These are phyloP conservation scores for Lactarius vividus DNA, from an alignment of 768 basidiomycete genomes.

Conservation along the genomic window DNA sequence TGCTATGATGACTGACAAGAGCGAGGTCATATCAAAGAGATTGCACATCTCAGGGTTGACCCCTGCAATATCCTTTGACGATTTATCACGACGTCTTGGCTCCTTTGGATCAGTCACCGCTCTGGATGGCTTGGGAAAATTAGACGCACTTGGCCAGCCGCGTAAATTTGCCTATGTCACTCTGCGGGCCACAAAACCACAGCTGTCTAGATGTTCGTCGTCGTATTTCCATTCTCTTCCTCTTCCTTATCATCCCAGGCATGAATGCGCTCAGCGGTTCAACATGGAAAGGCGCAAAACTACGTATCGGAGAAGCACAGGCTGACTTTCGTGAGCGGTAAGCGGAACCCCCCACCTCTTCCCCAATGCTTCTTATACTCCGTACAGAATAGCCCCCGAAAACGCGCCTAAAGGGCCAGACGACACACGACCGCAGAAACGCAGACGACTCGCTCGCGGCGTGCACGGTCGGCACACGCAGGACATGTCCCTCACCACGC, in stretches of 20 bases:
- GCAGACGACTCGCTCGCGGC: constrained; percentile 36
- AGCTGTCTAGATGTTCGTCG: constrained; percentile 62
- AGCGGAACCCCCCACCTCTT: constrained; percentile 17
- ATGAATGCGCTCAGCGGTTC: constrained; percentile 75
- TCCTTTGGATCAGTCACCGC: constrained; percentile 67
- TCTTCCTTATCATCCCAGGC: constrained; percentile 41
- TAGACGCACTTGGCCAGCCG: constrained; percentile 63
- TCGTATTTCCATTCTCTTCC: background rate
- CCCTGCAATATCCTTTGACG: constrained; percentile 53
- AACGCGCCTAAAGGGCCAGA: constrained; percentile 31
- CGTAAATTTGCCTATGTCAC: constrained; percentile 75
- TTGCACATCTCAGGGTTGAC: constrained; percentile 77
- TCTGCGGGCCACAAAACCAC: constrained; percentile 56
- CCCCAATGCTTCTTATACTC: constrained; percentile 22
- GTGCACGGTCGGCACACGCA: constrained; percentile 45
- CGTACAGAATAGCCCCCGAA: constrained; percentile 38
- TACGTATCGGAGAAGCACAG: constrained; percentile 81
- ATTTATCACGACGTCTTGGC: constrained; percentile 56
- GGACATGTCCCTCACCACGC: constrained; percentile 66
- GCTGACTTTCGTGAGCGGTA: constrained; percentile 68
- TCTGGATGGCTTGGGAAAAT: constrained; percentile 65
- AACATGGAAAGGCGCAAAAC: constrained; percentile 84
- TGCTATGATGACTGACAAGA: constrained; percentile 1
- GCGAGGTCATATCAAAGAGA: constrained; percentile 46
- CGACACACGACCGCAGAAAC: constrained; percentile 45